Evolutionary conservation across 208 protist species (phyloP).

Genomic region (Herpetomonas samuelpessoai): DNA sequence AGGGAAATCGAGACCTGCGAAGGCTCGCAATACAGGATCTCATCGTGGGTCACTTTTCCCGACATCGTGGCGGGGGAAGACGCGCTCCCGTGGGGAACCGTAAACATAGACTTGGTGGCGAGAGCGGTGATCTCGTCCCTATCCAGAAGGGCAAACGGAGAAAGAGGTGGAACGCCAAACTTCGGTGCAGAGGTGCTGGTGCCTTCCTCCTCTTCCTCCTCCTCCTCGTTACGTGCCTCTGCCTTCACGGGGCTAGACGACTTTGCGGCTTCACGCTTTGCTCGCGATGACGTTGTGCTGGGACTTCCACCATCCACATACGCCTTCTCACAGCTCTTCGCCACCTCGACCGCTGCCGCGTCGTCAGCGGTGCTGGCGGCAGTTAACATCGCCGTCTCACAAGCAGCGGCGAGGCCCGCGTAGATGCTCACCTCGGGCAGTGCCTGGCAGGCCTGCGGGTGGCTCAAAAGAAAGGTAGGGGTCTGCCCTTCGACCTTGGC

Average conservation of each 20-base stretch:
- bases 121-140: not conserved
- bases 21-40: not conserved
- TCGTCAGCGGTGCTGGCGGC: not conserved
- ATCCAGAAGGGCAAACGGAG: not conserved
- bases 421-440: constrained; percentile 15
- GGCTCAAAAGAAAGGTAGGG: constrained; percentile 1
- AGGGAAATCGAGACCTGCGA: constrained; percentile 22
- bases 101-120: not conserved
- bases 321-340: no score
- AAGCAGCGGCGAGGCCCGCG: not conserved
- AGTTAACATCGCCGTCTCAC: not conserved
- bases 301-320: no score
- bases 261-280: no score
- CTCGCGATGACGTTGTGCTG: no score
- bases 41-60: no score
- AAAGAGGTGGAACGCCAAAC: not conserved
- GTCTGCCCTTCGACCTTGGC: not conserved
- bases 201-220: not conserved
- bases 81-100: no score
- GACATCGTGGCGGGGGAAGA: no score
- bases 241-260: not conserved
- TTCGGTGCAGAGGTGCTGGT: not conserved
- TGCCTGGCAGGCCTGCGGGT: constrained; percentile 12
- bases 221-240: not conserved
- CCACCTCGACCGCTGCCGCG: no score